A percentile compares a stretch with the other conserved stretches of the same genome.
phyloP scores from a whole-genome alignment of 2,329 filamentous ascomycete genomes.

The Lasiodiplodia hormozganensis region DNA sequence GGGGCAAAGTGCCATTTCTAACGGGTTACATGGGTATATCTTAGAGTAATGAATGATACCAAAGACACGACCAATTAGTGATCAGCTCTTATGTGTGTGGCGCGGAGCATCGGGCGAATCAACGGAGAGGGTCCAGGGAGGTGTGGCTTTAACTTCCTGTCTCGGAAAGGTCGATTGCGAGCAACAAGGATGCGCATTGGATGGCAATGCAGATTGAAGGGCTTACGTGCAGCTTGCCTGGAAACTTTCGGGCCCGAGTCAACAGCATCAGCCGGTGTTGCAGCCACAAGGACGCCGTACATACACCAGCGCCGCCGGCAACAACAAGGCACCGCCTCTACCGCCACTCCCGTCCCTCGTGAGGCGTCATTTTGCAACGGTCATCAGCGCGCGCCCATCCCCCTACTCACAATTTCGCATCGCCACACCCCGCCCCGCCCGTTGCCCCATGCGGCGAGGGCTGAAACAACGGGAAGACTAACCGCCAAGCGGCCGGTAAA shows the following conservation, averaged over 20 bases:
- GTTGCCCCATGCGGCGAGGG: conserved; percentile 3
- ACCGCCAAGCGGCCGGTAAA: conserved; percentile 8
- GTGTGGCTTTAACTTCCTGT: conserved; percentile 21
- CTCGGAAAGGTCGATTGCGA: conserved; percentile 6
- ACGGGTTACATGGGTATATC: conserved; percentile 11
- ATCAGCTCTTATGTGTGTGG: conserved; percentile 3
- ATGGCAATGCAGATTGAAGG: conserved; percentile 20
- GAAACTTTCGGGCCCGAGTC: neutral
- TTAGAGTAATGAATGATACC: conserved; percentile 25
- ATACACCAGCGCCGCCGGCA: neutral
- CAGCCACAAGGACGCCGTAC: neutral
- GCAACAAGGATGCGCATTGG: conserved; percentile 4
- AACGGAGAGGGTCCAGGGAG: neutral
- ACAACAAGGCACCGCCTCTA: neutral
- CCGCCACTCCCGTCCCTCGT: neutral
- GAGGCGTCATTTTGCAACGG: neutral
- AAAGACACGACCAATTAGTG: conserved; percentile 22
- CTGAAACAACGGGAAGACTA: conserved; percentile 23
- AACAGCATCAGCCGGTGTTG: neutral
- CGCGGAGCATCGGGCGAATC: neutral
- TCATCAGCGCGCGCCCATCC: neutral
- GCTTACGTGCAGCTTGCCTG: conserved; percentile 11
- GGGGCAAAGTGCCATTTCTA: neutral
- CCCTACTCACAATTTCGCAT: conserved; percentile 23
- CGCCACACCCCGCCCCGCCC: conserved; percentile 16